phyloP scores from a whole-genome alignment of 805 yeast species.

The Candida endomychidarum region DNA sequence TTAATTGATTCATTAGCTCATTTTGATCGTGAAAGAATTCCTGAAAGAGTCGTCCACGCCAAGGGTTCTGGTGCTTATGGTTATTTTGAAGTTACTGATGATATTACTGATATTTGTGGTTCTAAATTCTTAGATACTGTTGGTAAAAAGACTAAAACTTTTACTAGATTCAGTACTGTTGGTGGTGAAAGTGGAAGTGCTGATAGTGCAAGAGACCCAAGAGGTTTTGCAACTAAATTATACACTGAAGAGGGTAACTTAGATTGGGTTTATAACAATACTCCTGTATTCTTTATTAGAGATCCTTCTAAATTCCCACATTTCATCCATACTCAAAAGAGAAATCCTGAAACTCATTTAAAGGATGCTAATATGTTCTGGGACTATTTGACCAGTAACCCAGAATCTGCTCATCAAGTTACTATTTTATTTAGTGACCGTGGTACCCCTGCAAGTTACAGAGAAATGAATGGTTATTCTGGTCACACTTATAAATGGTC shows the following conservation, averaged over 20 bases:
- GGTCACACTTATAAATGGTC: slow-evolving; percentile 85
- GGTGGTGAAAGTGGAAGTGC: slow-evolving; percentile 85
- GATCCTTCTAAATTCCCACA: slow-evolving; percentile 86
- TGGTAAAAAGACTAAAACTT: slow-evolving; percentile 77
- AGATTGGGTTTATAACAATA: slow-evolving; percentile 84
- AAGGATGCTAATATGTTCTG: slow-evolving; percentile 82
- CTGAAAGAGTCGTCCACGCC: slow-evolving; percentile 92
- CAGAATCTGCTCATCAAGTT: slow-evolving; percentile 74
- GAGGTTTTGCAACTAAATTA: slow-evolving; percentile 79
- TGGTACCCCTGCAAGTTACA: slow-evolving; percentile 74
- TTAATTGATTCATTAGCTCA: slow-evolving; percentile 80
- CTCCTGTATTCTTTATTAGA: slow-evolving; percentile 82
- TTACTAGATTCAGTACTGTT: slow-evolving; percentile 81
- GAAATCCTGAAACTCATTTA: slow-evolving; percentile 78
- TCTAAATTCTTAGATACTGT: slow-evolving; percentile 68
- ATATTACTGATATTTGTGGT: slow-evolving; percentile 67
- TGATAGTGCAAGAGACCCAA: slow-evolving; percentile 83
- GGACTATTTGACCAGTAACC: slow-evolving; percentile 76
- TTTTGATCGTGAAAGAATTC: slow-evolving; percentile 86
- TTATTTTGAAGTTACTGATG: slow-evolving; percentile 83
- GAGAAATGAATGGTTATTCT: slow-evolving; percentile 82
- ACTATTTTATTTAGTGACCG: slow-evolving; percentile 73
- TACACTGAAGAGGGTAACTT: slow-evolving; percentile 83
- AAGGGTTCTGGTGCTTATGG: slow-evolving; percentile 93
- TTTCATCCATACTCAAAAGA: slow-evolving; percentile 86